Evolutionary conservation across 768 basidiomycete genomes (phyloP), one percentile per base, ranked within the genome.

Genomic region (Mycena amicta): DNA sequence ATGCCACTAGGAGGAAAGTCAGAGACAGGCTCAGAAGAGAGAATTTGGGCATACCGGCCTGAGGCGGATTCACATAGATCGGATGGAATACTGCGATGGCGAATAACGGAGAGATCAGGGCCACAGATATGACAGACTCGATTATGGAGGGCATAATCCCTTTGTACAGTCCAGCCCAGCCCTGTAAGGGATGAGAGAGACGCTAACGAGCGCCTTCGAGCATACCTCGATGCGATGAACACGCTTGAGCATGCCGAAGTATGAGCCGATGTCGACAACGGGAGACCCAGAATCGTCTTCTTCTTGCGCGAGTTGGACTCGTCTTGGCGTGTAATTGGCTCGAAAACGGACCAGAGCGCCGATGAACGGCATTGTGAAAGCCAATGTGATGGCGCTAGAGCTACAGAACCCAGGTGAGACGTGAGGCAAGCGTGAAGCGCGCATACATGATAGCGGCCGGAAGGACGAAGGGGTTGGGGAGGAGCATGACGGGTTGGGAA

Each of bases 111-210:
- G 41, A n/a, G 16, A 55, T 18, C 27, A 27, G 49, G 30, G 50
- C 37, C 2, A 31, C 25, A 8, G 20, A 23, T 5, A 61, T 31
- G 39, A 61, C 15, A 30, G 20, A 30, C 15, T 37, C 8, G n/a
- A 61, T 28, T 16, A 61, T 50, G 25, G 60, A 50, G 1, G 60
- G 60, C 60, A 61, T 60, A n/a, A 60, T 23, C 6, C 59, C 59
- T 23, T 60, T 56, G 41, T 60, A 60, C 6, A 56, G 39, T 16
- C 59, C 60, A 49, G 46, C 25, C 56, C 59, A 61, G 12, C 59
- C 53, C 30, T 56, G 33, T 29, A 43, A 27, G 11, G 11, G 28
- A 33, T 30, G 5, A 23, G 27, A 45, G 33, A 37, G 18, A 8
- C 33, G 18, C 33, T 8, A 37, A 37, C 33, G 8, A 8, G 18